phyloP scores from a whole-genome alignment of 768 basidiomycete species.

The Lyophyllum decastes region DNA sequence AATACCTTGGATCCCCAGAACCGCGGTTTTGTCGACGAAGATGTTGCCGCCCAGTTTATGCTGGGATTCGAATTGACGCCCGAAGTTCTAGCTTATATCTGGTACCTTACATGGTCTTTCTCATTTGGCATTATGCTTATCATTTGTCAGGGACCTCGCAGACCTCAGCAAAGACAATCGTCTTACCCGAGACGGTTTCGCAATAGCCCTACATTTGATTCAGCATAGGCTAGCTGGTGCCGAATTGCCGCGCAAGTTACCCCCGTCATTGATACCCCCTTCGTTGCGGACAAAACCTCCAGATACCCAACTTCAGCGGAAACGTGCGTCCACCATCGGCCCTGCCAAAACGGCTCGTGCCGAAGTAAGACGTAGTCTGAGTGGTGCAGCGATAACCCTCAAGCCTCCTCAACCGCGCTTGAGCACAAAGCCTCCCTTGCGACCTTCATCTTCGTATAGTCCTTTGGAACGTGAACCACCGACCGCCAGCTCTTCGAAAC shows the following conservation, averaged over 20 bases:
- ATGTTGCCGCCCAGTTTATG: slow-evolving; percentile 33
- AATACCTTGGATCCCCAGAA: slow-evolving; percentile 28
- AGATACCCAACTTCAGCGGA: slow-evolving; percentile 1
- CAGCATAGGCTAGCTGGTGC: slow-evolving; percentile 31
- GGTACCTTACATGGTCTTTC: slow-evolving; percentile 25
- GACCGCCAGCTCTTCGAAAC: neutral
- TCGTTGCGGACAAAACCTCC: slow-evolving; percentile 17
- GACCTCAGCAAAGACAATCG: slow-evolving; percentile 34
- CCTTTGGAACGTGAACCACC: neutral
- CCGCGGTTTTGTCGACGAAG: slow-evolving; percentile 33
- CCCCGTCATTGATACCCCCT: slow-evolving; percentile 33
- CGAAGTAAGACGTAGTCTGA: neutral
- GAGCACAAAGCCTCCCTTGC: neutral
- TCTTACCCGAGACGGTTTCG: slow-evolving; percentile 38
- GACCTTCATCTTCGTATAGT: neutral
- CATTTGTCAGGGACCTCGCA: slow-evolving; percentile 31
- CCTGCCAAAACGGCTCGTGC: neutral
- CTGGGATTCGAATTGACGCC: slow-evolving; percentile 29
- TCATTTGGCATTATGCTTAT: neutral
- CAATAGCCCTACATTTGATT: slow-evolving; percentile 37
- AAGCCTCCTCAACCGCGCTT: slow-evolving; percentile 7
- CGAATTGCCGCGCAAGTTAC: slow-evolving; percentile 31
- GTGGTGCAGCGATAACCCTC: slow-evolving; percentile 11
- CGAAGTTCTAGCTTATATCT: slow-evolving; percentile 37
- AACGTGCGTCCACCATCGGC: slow-evolving; percentile 1